Evolutionary conservation across 2,329 filamentous ascomycete genomes (phyloP).

Genomic region (Aspergillus calidoustus): DNA sequence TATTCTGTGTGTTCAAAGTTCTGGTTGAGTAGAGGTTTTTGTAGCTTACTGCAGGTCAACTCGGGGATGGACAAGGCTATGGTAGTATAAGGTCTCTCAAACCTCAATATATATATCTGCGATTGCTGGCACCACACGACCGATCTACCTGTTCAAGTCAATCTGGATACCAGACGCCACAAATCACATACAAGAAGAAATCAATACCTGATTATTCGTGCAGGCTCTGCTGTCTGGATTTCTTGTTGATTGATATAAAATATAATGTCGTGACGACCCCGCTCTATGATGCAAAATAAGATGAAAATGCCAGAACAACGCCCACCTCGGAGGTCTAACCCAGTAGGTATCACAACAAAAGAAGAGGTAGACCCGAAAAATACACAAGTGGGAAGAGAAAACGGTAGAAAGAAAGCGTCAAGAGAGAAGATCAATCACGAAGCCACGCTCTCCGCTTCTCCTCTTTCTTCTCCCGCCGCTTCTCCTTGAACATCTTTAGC

Average conservation of each 20-base stretch:
- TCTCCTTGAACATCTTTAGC: constrained; percentile 89
- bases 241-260: constrained; percentile 1
- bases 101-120: too few species aligned
- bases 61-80: too few species aligned
- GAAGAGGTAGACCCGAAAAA: neutral
- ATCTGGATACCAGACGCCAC: neutral
- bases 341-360: constrained; percentile 16
- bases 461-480: constrained; percentile 85
- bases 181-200: neutral
- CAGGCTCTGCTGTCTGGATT: neutral
- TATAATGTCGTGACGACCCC: constrained; percentile 8
- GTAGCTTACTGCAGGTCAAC: too few species aligned
- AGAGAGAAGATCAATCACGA: constrained; percentile 65
- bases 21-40: too few species aligned
- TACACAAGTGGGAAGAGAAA: neutral
- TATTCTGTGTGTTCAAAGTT: too few species aligned
- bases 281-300: constrained; percentile 16
- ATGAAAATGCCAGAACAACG: constrained; percentile 5
- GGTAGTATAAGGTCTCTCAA: too few species aligned
- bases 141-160: too few species aligned
- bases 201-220: neutral
- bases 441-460: constrained; percentile 94
- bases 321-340: constrained; percentile 12
- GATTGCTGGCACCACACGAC: too few species aligned
- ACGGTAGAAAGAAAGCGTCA: neutral